Evolutionary conservation across 352 stramenopile species (phyloP), one percentile per base, ranked within the genome.

Genomic region (Phytopythium mirpurense): DNA sequence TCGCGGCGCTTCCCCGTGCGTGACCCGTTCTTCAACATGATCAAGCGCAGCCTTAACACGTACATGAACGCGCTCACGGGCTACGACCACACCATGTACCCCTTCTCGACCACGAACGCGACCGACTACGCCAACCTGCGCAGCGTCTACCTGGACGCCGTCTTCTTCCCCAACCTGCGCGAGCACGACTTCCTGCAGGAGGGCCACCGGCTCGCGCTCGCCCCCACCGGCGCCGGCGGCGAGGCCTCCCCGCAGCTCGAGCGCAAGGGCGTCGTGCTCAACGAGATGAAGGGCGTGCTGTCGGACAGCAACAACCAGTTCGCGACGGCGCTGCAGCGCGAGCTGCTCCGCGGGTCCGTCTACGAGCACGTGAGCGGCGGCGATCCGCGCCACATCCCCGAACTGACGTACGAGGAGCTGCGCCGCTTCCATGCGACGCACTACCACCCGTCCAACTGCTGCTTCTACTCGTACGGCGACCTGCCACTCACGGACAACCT

Each of bases 21-120:
- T 59, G 97, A 99, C 65, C 97, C 97, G 41, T 99, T 99, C 69
- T 97, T 99, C 45, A 98, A 99, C 70, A 96, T 99, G 67, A 87
- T 99, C 42, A 98, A 99, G 75, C 96, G 96, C 60, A 97, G 78
- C 53, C 79, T 99, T 11, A 97, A 99, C 72, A 99, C 96, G 48
- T 99, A 99, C 77, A 90, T 99, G 72, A 99, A 99, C 77, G 97
- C 97, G 15, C 97, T 99, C 53, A 99, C 97, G n/a, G 98, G 97
- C 52, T 92, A 83, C 16, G 96, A 99, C 77, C 80, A 98, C 54
- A 99, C 97, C 37, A 98, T 97, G 78, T 99, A 99, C 62, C 96
- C 98, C n/a, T 98, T 99, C 48, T 96, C 95, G 26, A 98, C 87
- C 37, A 95, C 93, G 49, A 99, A 99, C 76, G 74, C 72, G 36